Evolutionary conservation across 139 green algal genomes (phyloP).

Genomic region (Limnomonas spitsbergensis): DNA sequence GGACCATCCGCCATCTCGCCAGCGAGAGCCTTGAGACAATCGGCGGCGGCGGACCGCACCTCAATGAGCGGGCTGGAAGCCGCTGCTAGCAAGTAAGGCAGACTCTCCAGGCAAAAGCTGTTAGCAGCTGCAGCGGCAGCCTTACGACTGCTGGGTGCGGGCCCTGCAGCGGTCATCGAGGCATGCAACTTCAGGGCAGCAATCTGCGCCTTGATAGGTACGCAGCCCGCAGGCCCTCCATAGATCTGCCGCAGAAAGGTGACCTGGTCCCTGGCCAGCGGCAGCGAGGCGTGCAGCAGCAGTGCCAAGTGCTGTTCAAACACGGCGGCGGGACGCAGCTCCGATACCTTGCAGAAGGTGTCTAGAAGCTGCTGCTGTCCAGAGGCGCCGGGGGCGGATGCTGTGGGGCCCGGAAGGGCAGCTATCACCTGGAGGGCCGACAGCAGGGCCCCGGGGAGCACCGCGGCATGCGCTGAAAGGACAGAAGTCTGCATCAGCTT

Average conservation of each 20-base stretch:
- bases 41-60: constrained; percentile 30
- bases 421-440: neutral
- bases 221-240: neutral
- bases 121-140: too few species aligned
- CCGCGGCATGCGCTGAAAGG: neutral
- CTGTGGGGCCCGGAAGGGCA: neutral
- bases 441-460: neutral
- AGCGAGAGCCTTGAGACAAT: too few species aligned
- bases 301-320: neutral
- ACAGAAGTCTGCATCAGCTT: too few species aligned
- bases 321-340: neutral
- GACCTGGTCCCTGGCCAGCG: neutral
- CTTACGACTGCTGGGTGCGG: too few species aligned
- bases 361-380: neutral
- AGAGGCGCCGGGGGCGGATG: neutral
- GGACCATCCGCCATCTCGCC: too few species aligned
- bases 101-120: too few species aligned
- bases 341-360: neutral
- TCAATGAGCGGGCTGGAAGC: neutral
- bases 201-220: neutral
- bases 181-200: neutral
- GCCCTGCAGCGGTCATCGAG: too few species aligned
- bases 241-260: neutral
- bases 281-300: neutral
- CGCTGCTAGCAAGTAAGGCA: constrained; percentile 31